Conservation (phyloP, 805 yeast genomes). For the Nakazawaea holstii region DNA sequence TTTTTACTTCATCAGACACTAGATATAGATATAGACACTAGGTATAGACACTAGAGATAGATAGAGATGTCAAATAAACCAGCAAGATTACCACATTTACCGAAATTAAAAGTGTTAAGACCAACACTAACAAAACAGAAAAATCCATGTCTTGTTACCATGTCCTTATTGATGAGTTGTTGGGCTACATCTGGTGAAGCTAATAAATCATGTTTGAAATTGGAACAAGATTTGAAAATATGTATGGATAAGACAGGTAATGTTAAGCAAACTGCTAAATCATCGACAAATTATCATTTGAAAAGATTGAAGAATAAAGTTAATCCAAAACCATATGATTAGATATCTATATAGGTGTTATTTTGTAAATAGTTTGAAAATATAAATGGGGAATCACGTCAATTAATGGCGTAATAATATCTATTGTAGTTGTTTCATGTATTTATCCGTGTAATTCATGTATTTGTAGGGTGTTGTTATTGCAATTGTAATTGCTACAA, state of each 20-base stretch:
- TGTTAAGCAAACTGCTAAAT: constrained; percentile 29
- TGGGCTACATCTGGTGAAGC: constrained; percentile 97
- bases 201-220: constrained; percentile 52
- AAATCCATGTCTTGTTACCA: constrained; percentile 70
- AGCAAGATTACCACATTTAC: constrained; percentile 65
- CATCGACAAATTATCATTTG: constrained; percentile 52
- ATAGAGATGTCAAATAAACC: constrained; percentile 18
- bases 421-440: too few relatives aligned
- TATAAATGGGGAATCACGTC: too few relatives aligned
- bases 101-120: constrained; percentile 64
- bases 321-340: constrained; percentile 26
- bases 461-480: too few relatives aligned
- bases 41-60: background rate
- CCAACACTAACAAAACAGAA: constrained; percentile 53
- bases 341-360: background rate
- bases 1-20: too few relatives aligned
- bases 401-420: too few relatives aligned
- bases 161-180: constrained; percentile 84
- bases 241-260: constrained; percentile 57
- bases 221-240: constrained; percentile 64
- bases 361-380: too few relatives aligned
- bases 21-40: too few relatives aligned
- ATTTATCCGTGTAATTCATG: too few relatives aligned
- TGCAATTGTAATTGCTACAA: too few relatives aligned
- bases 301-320: constrained; percentile 51